These are phyloP conservation scores for Fusarium sambucinum DNA, from an alignment of 2,329 filamentous ascomycete genomes.

Conservation along the genomic window DNA sequence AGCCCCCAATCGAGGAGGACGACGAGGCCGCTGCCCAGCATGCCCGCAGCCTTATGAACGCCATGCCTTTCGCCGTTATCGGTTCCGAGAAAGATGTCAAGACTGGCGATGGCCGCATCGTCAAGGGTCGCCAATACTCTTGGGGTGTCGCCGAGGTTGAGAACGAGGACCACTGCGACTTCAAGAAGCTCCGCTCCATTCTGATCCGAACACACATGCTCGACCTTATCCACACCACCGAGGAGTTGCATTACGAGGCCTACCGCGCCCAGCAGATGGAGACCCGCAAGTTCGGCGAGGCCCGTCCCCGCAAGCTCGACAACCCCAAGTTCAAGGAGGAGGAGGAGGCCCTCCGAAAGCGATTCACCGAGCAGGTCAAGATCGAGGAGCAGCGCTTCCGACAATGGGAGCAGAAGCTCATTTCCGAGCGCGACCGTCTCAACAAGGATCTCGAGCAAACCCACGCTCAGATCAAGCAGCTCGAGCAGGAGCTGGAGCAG, in stretches of 20 bases:
- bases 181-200: constrained; percentile 99
- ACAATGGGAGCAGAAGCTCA: constrained; percentile 99
- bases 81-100: constrained; percentile 99
- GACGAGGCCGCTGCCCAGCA: constrained; percentile 96
- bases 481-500: constrained; percentile 91
- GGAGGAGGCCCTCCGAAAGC: constrained; percentile 97
- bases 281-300: constrained; percentile 99
- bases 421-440: constrained; percentile 96
- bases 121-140: constrained; percentile 98
- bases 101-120: constrained; percentile 93
- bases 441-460: constrained; percentile 99
- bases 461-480: constrained; percentile 91
- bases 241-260: constrained; percentile 98
- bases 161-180: constrained; percentile 99
- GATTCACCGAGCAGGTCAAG: constrained; percentile 99
- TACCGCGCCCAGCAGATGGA: constrained; percentile 99
- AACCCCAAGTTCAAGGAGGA: constrained; percentile 99
- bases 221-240: constrained; percentile 98
- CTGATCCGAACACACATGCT: constrained; percentile 99
- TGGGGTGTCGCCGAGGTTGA: constrained; percentile 99
- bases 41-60: constrained; percentile 91
- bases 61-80: constrained; percentile 99
- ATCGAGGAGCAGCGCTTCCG: constrained; percentile 99
- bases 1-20: constrained; percentile 96
- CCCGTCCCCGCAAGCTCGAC: constrained; percentile 95